Conservation (phyloP, 75 land plant species). For the Selaginella tamariscina region DNA sequence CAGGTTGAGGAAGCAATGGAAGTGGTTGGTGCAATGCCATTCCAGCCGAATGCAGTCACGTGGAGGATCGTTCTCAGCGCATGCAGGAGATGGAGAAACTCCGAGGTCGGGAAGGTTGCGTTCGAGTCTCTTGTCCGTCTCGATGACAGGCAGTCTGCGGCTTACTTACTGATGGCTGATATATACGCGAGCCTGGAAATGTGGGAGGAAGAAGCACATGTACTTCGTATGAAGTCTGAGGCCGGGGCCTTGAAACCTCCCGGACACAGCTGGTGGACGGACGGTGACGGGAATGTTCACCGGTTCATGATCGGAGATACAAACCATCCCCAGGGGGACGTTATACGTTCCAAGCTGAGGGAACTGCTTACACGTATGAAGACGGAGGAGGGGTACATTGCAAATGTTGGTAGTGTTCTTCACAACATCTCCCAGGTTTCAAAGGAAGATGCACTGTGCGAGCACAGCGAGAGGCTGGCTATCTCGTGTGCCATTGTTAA, state of each 20-base stretch:
- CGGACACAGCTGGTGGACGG: conserved; percentile 16
- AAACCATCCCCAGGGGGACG: no score
- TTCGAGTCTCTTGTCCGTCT: conserved; percentile 36
- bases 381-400: no score
- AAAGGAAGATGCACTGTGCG: conserved; percentile 35
- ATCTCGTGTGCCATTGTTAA: conserved; percentile 39
- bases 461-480: conserved; percentile 44
- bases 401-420: no score
- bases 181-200: conserved; percentile 27
- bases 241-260: no score
- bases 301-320: no score
- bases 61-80: conserved; percentile 44
- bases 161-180: conserved; percentile 32
- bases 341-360: no score
- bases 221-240: conserved; percentile 33
- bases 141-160: conserved; percentile 36
- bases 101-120: conserved; percentile 38
- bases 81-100: conserved; percentile 20
- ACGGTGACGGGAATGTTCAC: conserved; percentile 11
- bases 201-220: conserved; percentile 32
- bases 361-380: no score
- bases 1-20: conserved; percentile 36
- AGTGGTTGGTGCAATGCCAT: conserved; percentile 29
- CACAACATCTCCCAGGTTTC: no score
- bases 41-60: conserved; percentile 32